Evolutionary conservation across 805 yeast species (phyloP).

Genomic region (Vanderwaltozyma verrucispora): DNA sequence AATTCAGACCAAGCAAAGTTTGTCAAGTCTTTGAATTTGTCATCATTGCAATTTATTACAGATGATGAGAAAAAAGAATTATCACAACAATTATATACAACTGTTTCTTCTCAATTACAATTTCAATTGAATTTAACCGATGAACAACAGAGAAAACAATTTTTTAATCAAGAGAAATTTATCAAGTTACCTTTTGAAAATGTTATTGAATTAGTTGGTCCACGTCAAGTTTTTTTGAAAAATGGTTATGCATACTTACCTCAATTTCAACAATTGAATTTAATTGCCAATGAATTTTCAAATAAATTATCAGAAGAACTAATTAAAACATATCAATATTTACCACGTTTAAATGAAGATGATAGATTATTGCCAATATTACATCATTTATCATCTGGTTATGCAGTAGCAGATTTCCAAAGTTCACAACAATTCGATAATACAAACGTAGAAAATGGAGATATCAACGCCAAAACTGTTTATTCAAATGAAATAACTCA

Average conservation of each 20-base stretch:
- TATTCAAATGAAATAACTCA: slow-evolving; percentile 41
- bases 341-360: slow-evolving; percentile 85
- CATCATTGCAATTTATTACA: slow-evolving; percentile 54
- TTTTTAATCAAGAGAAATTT: slow-evolving; percentile 50
- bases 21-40: slow-evolving; percentile 52
- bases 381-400: slow-evolving; percentile 65
- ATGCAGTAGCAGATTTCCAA: slow-evolving; percentile 43
- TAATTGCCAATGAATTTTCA: slow-evolving; percentile 61
- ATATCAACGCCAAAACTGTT: slow-evolving; percentile 53
- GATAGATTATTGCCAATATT: slow-evolving; percentile 80
- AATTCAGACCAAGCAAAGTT: slow-evolving; percentile 60
- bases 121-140: slow-evolving; percentile 32
- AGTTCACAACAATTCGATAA: slow-evolving; percentile 18
- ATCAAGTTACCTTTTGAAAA: slow-evolving; percentile 83
- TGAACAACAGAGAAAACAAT: slow-evolving; percentile 35
- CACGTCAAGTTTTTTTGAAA: slow-evolving; percentile 56
- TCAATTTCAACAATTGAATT: slow-evolving; percentile 60
- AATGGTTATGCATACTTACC: slow-evolving; percentile 81
- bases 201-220: slow-evolving; percentile 65
- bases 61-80: slow-evolving; percentile 48
- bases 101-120: slow-evolving; percentile 36
- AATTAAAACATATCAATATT: slow-evolving; percentile 57
- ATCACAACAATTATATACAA: slow-evolving; percentile 41
- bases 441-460: slow-evolving; percentile 30
- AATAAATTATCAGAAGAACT: slow-evolving; percentile 42